Percentiles rank a stretch among this genome's conserved stretches.
Conservation (phyloP, 345 rosid genomes). For the Litchi chinensis region DNA sequence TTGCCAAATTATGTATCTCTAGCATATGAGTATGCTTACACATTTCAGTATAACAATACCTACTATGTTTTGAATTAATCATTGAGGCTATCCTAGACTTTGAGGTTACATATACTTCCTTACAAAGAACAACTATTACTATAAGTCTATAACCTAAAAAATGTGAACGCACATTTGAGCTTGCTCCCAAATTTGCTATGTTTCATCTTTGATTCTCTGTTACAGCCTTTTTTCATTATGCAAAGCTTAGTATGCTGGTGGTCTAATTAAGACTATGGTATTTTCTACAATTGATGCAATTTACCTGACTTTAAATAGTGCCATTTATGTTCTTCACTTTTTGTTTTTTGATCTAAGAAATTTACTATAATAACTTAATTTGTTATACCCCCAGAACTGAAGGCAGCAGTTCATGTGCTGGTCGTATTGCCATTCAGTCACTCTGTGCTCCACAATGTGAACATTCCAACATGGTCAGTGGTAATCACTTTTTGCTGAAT, state of each 20-base stretch:
- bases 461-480: conserved; percentile 62
- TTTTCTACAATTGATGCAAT: neutral
- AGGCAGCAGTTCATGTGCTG: conserved; percentile 44
- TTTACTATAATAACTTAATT: conserved; percentile 4
- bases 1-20: neutral
- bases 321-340: neutral
- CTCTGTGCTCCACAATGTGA: conserved; percentile 87
- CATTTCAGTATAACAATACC: neutral
- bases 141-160: neutral
- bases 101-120: neutral
- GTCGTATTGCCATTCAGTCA: conserved; percentile 88
- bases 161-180: neutral
- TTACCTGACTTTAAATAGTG: neutral
- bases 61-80: neutral
- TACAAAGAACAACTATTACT: neutral
- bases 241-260: neutral
- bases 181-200: neutral
- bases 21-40: neutral
- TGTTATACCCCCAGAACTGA: conserved; percentile 50
- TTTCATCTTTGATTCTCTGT: neutral
- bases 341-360: neutral
- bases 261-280: neutral
- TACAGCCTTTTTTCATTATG: neutral
- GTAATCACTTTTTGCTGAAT: conserved; percentile 13
- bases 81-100: neutral